A percentile compares a stretch with the other conserved stretches of the same genome.
Evolutionary conservation across 768 basidiomycete genomes (phyloP).

Genomic region (Mycena sanguinolenta): DNA sequence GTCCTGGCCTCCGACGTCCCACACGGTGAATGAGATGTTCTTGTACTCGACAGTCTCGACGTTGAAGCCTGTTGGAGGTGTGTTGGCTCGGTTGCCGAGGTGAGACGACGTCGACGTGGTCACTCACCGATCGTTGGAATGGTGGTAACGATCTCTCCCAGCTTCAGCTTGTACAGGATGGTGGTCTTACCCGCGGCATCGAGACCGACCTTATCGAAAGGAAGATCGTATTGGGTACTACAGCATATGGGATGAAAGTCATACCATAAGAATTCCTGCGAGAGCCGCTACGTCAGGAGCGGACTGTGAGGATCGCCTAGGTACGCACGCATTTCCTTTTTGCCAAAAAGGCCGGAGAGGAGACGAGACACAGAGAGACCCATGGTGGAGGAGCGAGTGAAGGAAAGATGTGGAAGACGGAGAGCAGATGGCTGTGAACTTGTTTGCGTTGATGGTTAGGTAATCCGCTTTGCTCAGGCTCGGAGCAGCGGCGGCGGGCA

Average conservation of each 20-base stretch:
- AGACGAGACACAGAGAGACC: slow-evolving; percentile 83
- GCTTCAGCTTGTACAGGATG: slow-evolving; percentile 99
- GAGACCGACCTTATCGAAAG: slow-evolving; percentile 85
- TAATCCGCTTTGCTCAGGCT: background rate
- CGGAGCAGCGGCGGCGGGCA: no score
- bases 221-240: slow-evolving; percentile 21
- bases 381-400: slow-evolving; percentile 59
- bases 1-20: slow-evolving; percentile 99
- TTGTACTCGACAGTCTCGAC: slow-evolving; percentile 99
- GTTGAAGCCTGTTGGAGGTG: slow-evolving; percentile 86
- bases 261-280: slow-evolving; percentile 96
- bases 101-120: slow-evolving; percentile 33
- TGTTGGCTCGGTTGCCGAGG: slow-evolving; percentile 38
- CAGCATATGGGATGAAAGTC: slow-evolving; percentile 40
- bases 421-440: slow-evolving; percentile 19
- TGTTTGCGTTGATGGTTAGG: slow-evolving; percentile 1
- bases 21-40: slow-evolving; percentile 99
- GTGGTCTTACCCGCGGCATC: slow-evolving; percentile 99
- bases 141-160: slow-evolving; percentile 99
- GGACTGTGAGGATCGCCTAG: slow-evolving; percentile 45
- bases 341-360: slow-evolving; percentile 91
- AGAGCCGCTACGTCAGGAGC: slow-evolving; percentile 45
- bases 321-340: slow-evolving; percentile 98
- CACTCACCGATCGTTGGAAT: slow-evolving; percentile 98
- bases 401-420: slow-evolving; percentile 28